Conservation (phyloP, 176 grass and related monocot species). For the Aegilops bicornis region DNA sequence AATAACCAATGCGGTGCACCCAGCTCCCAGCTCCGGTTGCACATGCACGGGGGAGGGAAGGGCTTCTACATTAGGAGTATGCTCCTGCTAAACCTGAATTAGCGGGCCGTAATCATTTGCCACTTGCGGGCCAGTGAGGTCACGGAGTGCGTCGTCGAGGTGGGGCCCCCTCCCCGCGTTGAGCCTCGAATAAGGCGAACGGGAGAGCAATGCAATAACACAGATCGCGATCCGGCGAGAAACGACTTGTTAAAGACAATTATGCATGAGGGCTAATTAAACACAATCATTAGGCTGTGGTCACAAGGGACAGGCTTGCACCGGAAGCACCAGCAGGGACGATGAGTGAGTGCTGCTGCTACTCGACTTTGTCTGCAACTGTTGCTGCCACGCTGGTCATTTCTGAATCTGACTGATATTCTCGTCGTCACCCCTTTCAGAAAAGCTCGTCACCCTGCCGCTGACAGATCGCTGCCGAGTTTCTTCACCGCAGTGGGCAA, state of each 20-base stretch:
- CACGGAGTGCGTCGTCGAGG: background rate
- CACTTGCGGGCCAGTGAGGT: background rate
- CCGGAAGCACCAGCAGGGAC: background rate
- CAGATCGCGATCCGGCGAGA: slow-evolving; percentile 11
- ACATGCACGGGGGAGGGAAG: background rate
- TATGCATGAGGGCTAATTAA: slow-evolving; percentile 10
- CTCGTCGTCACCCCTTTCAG: background rate
- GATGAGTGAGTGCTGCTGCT: background rate
- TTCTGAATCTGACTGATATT: background rate
- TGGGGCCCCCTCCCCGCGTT: no score
- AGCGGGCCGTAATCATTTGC: background rate
- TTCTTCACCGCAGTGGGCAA: background rate
- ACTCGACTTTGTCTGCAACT: background rate
- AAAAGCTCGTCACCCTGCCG: background rate
- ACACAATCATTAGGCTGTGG: slow-evolving; percentile 23
- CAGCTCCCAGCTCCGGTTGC: background rate
- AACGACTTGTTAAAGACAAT: slow-evolving; percentile 2
- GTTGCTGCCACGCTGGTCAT: background rate
- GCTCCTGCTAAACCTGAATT: background rate
- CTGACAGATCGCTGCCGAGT: background rate
- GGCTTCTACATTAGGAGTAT: background rate
- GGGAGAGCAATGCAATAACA: background rate
- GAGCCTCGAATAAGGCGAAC: background rate
- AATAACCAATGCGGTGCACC: background rate
- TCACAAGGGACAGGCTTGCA: slow-evolving; percentile 7